phyloP scores from a whole-genome alignment of 768 basidiomycete genomes.

The Lactarius hengduanensis region DNA sequence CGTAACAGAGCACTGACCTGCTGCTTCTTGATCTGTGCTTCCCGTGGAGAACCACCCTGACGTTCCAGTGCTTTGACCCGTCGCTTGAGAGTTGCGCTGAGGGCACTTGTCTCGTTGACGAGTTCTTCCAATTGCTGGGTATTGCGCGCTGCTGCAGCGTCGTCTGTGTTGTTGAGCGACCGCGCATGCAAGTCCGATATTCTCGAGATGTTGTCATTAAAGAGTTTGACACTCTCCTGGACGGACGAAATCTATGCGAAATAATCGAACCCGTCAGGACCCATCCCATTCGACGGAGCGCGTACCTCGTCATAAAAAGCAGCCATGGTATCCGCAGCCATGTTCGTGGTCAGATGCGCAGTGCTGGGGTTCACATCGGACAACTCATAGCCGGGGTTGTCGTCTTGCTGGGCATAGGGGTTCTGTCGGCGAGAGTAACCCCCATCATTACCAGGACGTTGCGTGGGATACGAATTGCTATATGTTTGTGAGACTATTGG shows the following conservation, averaged over 20 bases:
- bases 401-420: slow-evolving; percentile 68
- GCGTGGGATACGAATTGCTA: slow-evolving; percentile 26
- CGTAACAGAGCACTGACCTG: slow-evolving; percentile 37
- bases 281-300: slow-evolving; percentile 5
- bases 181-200: slow-evolving; percentile 52
- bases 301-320: slow-evolving; percentile 74
- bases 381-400: slow-evolving; percentile 63
- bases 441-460: slow-evolving; percentile 23
- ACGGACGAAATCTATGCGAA: slow-evolving; percentile 45
- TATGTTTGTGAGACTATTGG: background rate
- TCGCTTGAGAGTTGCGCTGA: slow-evolving; percentile 56
- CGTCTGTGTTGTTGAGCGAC: slow-evolving; percentile 50
- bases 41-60: slow-evolving; percentile 40
- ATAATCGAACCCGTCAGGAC: background rate
- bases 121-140: slow-evolving; percentile 54
- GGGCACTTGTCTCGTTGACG: slow-evolving; percentile 55
- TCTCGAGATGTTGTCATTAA: slow-evolving; percentile 46
- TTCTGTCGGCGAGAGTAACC: slow-evolving; percentile 46
- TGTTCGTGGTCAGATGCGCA: slow-evolving; percentile 36
- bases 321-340: slow-evolving; percentile 54
- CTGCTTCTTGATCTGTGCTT: slow-evolving; percentile 48
- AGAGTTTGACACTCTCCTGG: slow-evolving; percentile 45
- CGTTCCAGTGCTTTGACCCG: slow-evolving; percentile 57
- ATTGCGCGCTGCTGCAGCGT: slow-evolving; percentile 42
- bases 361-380: slow-evolving; percentile 59